phyloP scores from a whole-genome alignment of 305 asterid genomes.

The Stenogyne calaminthoides region DNA sequence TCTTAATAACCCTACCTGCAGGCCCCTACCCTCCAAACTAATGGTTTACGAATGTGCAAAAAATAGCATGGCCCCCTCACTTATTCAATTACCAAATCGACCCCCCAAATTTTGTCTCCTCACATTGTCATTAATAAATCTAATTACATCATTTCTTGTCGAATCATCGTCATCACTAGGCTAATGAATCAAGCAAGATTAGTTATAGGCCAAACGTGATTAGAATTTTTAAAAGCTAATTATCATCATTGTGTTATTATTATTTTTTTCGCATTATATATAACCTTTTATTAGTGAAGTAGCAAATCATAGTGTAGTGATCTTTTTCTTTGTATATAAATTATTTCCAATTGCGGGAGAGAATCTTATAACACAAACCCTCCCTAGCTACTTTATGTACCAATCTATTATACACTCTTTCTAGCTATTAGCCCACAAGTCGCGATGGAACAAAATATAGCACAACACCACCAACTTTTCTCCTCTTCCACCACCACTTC shows the following conservation, averaged over 20 bases:
- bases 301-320: conserved; percentile 11
- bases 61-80: conserved; percentile 36
- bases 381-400: conserved; percentile 38
- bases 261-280: background rate
- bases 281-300: background rate
- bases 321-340: conserved; percentile 36
- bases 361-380: conserved; percentile 45
- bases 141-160: background rate
- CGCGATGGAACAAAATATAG: conserved; percentile 48
- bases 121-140: background rate
- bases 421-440: conserved; percentile 34
- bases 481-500: conserved; percentile 35
- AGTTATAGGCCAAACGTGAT: background rate
- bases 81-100: conserved; percentile 18
- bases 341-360: conserved; percentile 41
- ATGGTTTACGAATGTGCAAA: conserved; percentile 32
- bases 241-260: background rate
- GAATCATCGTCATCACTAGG: background rate
- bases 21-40: conserved; percentile 49
- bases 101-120: conserved; percentile 18
- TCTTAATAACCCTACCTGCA: conserved; percentile 39
- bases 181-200: background rate
- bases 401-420: conserved; percentile 42
- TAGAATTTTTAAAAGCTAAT: background rate
- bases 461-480: conserved; percentile 28